These are phyloP conservation scores for Xylaria digitata DNA, from an alignment of 2,329 filamentous ascomycete species.

Conservation along the genomic window DNA sequence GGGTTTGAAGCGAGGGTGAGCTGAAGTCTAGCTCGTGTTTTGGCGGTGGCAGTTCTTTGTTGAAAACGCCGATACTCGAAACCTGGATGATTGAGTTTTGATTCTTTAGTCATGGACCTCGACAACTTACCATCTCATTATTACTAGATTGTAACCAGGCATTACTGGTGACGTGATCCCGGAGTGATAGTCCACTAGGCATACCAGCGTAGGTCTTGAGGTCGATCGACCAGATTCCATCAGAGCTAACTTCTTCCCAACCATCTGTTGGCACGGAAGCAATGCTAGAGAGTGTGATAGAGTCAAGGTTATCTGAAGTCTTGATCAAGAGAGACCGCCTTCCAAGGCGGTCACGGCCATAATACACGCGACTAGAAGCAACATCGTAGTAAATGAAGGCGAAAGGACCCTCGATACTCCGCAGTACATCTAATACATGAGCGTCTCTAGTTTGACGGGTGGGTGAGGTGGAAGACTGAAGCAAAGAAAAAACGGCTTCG, in stretches of 20 bases:
- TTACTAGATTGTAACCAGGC: constrained; percentile 52
- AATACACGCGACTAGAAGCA: constrained; percentile 72
- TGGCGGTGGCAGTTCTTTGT: constrained; percentile 55
- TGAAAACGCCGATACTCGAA: constrained; percentile 66
- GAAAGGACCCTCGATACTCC: constrained; percentile 81
- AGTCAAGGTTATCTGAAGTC: constrained; percentile 52
- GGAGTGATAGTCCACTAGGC: constrained; percentile 29
- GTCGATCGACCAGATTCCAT: constrained; percentile 80
- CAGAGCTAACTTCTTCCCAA: constrained; percentile 86
- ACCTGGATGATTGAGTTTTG: constrained; percentile 60
- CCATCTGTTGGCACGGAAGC: constrained; percentile 62
- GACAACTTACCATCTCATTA: constrained; percentile 59
- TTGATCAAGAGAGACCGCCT: constrained; percentile 81
- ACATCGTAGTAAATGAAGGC: constrained; percentile 87
- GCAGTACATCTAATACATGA: constrained; percentile 64
- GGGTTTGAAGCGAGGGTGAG: constrained; percentile 63
- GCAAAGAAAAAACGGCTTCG: constrained; percentile 70
- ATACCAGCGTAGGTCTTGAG: constrained; percentile 52
- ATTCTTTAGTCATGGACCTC: constrained; percentile 6
- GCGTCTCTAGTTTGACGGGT: constrained; percentile 44
- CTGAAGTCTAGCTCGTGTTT: constrained; percentile 49
- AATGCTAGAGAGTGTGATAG: constrained; percentile 76
- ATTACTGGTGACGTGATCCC: constrained; percentile 41
- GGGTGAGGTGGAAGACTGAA: constrained; percentile 45
- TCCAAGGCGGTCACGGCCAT: constrained; percentile 87